Evolutionary conservation across 2,329 filamentous ascomycete genomes (phyloP), one percentile per base, ranked within the genome.

Genomic region (Fusarium dlaminii): DNA sequence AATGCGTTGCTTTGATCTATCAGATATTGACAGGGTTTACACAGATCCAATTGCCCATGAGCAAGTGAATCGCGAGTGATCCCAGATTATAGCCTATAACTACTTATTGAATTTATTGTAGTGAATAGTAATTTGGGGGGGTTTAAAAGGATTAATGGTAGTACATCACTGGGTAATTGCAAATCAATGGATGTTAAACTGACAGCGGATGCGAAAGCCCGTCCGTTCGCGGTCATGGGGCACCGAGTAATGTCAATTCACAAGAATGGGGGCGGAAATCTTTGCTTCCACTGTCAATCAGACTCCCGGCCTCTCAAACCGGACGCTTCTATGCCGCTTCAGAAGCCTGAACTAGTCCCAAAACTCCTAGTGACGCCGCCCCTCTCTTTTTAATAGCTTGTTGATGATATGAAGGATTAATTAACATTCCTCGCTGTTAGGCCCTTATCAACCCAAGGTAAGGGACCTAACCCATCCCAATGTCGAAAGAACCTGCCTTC

Each of bases 171-270:
- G 18, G 39, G 18, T 24, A 32, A 24, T 27, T 37, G 37, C 17
- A 39, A 34, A 30, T 42, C 46, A 55, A 32, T 29, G 27, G 32
- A 34, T 30, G 59, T 60, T 59, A 55, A 27, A 30, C 30, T 68
- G 27, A 46, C 17, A 58, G 55, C 43, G 34, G 58, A 64, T 67
- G 48, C 40, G 22, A 56, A 71, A 59, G 55, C 45, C 65, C 49
- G 36, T 59, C 59, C 32, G 43, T 49, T 61, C 36, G 30, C 40
- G 15, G 24, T 70, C 62, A 42, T n/a, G 14, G 36, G 17, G 46
- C 39, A 46, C 62, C 51, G 39, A 72, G 68, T 68, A 55, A 27
- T 40, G 22, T 60, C 59, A 51, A 55, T 58, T 30, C 9, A 42
- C 51, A 60, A 56, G 54, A 56, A 58, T 56, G 67, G 37, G 37